Evolutionary conservation across 163 green algal genomes (phyloP).

Genomic region (Volvox carteri): DNA sequence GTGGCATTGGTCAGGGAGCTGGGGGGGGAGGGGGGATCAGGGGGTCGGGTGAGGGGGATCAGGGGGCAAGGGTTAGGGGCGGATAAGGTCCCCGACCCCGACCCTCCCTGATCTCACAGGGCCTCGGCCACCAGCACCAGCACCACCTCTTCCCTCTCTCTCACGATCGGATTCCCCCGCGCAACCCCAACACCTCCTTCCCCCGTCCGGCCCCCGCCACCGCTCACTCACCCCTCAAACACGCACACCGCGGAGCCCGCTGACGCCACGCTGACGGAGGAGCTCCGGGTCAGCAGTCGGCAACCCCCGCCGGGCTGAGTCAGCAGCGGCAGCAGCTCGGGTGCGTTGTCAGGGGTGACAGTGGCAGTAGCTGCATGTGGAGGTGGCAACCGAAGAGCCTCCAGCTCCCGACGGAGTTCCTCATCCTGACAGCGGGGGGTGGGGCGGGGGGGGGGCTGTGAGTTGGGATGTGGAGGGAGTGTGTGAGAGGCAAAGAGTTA

Average conservation of each 20-base stretch:
- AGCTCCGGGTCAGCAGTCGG: conserved; percentile 4
- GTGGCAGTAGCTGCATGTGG: background rate
- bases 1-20: conserved; percentile 17
- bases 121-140: too few relatives aligned
- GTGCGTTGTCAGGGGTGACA: too few relatives aligned
- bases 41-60: background rate
- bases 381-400: background rate
- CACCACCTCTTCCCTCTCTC: too few relatives aligned
- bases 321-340: background rate
- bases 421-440: conserved; percentile 50
- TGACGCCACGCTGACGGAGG: conserved; percentile 8
- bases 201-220: too few relatives aligned
- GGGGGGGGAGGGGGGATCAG: background rate
- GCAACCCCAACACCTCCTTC: too few relatives aligned
- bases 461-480: too few relatives aligned
- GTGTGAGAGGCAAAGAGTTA: too few relatives aligned
- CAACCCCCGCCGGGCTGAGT: conserved; percentile 42
- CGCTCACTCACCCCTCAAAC: conserved; percentile 43
- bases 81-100: too few relatives aligned
- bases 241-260: conserved; percentile 43
- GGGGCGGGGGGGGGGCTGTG: too few relatives aligned
- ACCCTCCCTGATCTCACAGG: too few relatives aligned
- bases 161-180: too few relatives aligned
- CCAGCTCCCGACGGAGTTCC: conserved; percentile 20
- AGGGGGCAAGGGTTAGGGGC: too few relatives aligned